Base-by-base conservation (phyloP, 2,329 filamentous ascomycete species). In the Alternaria infectoria region DNA sequence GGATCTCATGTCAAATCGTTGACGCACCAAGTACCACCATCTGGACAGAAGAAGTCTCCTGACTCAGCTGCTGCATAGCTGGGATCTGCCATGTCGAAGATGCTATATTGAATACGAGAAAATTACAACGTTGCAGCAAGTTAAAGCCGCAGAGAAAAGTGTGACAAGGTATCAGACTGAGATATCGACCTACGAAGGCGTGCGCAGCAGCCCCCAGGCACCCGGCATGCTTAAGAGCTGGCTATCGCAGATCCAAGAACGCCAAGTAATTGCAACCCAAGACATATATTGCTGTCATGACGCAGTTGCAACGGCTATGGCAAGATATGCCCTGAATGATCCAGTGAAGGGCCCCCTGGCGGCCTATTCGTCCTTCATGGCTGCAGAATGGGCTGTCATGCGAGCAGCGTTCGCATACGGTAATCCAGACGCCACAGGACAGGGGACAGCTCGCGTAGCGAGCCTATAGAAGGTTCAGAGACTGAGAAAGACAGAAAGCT, bases 1-100 rank as follows among this genome's bases (percentile, higher is more conserved):
- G 5, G 5, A 5, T 36, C 30, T 52, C 51, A 47, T 57, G 25
- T 23, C n/a, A 1, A 3, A 12, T 30, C 2, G 25, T 30, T 17
- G 13, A 65, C 62, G 5, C 59, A 67, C 66, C 66, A 68, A 51
- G 40, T 61, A 25, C 63, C 63, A 26, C 66, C 66, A 15, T 36
- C 57, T 32, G 64, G 57, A 21, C 66, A 68, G 52, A 66, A 66
- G 58, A 68, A 68, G 30, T 68, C 65, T 8, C 65, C 65, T 11
- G 65, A 59, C 30, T 49, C 23, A 50, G 65, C 65, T 30, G 62
- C 57, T 12, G 43, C 50, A 28, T 66, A 67, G 9, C 4, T 36
- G 0, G 49, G 49, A 13, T 52, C 6, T 4, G 49, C 19, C 49
- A 52, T 52, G 28, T 4, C 19, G 3, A 23, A 12, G 4, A 13